These are phyloP conservation scores for Friedmanniomyces endolithicus DNA, from an alignment of 495 filamentous ascomycete genomes.

Conservation along the genomic window DNA sequence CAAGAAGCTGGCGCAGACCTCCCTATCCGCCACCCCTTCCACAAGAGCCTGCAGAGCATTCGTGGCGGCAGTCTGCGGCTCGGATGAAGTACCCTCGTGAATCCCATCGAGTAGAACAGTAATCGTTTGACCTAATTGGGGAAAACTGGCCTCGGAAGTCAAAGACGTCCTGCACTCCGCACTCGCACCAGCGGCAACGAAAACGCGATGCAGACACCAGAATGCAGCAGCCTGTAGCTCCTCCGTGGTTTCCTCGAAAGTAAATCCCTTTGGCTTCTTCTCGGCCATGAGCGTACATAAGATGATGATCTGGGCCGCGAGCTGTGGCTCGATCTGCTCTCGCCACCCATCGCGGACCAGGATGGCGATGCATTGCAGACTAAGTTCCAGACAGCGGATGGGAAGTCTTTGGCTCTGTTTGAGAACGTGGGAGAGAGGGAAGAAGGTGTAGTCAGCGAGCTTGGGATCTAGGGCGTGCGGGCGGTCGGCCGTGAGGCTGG, in stretches of 20 bases:
- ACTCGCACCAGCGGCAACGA: slow-evolving; percentile 29
- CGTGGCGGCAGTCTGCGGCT: slow-evolving; percentile 55
- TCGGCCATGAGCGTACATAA: slow-evolving; percentile 70
- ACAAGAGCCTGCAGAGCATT: slow-evolving; percentile 51
- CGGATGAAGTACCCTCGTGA: slow-evolving; percentile 43
- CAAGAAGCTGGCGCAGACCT: slow-evolving; percentile 68
- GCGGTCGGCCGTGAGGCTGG: slow-evolving; percentile 38
- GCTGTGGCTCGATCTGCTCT: slow-evolving; percentile 46
- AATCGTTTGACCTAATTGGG: slow-evolving; percentile 72
- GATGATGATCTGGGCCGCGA: slow-evolving; percentile 75
- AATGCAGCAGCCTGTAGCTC: slow-evolving; percentile 37
- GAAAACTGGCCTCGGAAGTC: slow-evolving; percentile 49
- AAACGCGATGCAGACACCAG: slow-evolving; percentile 42
- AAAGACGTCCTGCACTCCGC: slow-evolving; percentile 31
- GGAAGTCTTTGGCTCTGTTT: slow-evolving; percentile 60
- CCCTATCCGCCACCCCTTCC: slow-evolving; percentile 49
- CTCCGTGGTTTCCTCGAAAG: slow-evolving; percentile 24
- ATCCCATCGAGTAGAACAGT: slow-evolving; percentile 65
- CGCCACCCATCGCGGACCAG: slow-evolving; percentile 72
- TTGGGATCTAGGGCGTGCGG: slow-evolving; percentile 54
- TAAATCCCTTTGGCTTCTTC: slow-evolving; percentile 36
- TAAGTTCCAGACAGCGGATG: slow-evolving; percentile 58
- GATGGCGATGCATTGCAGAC: slow-evolving; percentile 57
- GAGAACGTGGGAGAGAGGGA: slow-evolving; percentile 80
- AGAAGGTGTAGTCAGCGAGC: slow-evolving; percentile 88